phyloP scores from a whole-genome alignment of 176 grass and related monocot species.

The Ananas comosus region DNA sequence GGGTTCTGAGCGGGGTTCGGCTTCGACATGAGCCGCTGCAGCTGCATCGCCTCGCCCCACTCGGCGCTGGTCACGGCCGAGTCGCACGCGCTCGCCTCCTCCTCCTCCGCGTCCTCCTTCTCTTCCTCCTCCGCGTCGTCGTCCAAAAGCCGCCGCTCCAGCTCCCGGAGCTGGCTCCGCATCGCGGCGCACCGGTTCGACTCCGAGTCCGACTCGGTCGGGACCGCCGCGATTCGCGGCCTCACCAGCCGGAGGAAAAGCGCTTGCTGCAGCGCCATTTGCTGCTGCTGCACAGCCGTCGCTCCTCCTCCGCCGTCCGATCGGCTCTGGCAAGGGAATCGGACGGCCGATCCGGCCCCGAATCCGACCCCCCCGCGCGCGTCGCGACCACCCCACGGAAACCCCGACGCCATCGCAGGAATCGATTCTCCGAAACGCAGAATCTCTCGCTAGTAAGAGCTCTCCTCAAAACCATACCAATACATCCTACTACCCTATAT shows the following conservation, averaged over 20 bases:
- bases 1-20: slow-evolving; percentile 18
- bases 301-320: slow-evolving; percentile 12
- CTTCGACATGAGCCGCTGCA: slow-evolving; percentile 49
- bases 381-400: slow-evolving; percentile 62
- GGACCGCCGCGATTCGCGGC: slow-evolving; percentile 36
- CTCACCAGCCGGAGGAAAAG: slow-evolving; percentile 51
- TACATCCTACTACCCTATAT: not conserved
- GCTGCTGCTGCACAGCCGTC: slow-evolving; percentile 48
- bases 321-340: slow-evolving; percentile 36
- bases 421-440: too few species aligned
- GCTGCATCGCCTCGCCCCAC: slow-evolving; percentile 69
- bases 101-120: not conserved
- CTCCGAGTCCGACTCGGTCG: slow-evolving; percentile 24
- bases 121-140: slow-evolving; percentile 54
- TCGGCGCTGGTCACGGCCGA: slow-evolving; percentile 69
- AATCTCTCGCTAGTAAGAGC: too few species aligned
- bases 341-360: slow-evolving; percentile 38
- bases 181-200: slow-evolving; percentile 30
- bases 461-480: not conserved
- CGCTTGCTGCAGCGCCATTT: slow-evolving; percentile 43
- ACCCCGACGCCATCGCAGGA: slow-evolving; percentile 43
- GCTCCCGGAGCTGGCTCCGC: slow-evolving; percentile 52
- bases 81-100: slow-evolving; percentile 47
- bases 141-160: slow-evolving; percentile 72
- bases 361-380: slow-evolving; percentile 41